A percentile compares a stretch with the other conserved stretches of the same genome.
phyloP scores from a whole-genome alignment of 1,284 basidiomycete genomes.

The Coniferiporia sulphurascens region DNA sequence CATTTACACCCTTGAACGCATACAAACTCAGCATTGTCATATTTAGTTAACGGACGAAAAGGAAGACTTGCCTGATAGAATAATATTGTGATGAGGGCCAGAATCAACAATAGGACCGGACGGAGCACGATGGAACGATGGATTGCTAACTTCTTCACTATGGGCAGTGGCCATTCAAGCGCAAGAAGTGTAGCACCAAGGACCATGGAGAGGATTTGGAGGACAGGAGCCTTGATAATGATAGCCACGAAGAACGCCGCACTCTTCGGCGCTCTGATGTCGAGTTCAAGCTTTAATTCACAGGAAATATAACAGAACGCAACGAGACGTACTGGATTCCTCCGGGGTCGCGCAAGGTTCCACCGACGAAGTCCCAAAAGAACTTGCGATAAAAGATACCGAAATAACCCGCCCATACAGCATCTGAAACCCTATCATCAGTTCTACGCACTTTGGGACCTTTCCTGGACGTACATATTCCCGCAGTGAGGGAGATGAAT shows the following conservation, averaged over 20 bases:
- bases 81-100: conserved; percentile 61
- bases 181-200: conserved; percentile 53
- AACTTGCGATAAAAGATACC: conserved; percentile 83
- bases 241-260: conserved; percentile 60
- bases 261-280: conserved; percentile 55
- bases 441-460: conserved; percentile 9
- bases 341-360: conserved; percentile 66
- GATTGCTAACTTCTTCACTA: conserved; percentile 49
- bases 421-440: conserved; percentile 42
- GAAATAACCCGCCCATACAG: conserved; percentile 74
- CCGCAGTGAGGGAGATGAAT: conserved; percentile 65
- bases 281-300: background rate
- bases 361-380: conserved; percentile 82
- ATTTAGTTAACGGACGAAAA: background rate
- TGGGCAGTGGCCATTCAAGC: conserved; percentile 63
- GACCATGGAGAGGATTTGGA: conserved; percentile 63
- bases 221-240: conserved; percentile 69
- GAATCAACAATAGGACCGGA: conserved; percentile 59
- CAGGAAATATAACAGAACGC: background rate
- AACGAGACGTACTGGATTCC: conserved; percentile 66
- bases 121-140: conserved; percentile 63
- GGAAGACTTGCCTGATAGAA: conserved; percentile 66
- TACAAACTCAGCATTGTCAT: background rate
- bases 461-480: conserved; percentile 56
- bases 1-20: conserved; percentile 63